These are phyloP conservation scores for Trypanosoma theileri DNA, from an alignment of 208 protist genomes.

Conservation along the genomic window DNA sequence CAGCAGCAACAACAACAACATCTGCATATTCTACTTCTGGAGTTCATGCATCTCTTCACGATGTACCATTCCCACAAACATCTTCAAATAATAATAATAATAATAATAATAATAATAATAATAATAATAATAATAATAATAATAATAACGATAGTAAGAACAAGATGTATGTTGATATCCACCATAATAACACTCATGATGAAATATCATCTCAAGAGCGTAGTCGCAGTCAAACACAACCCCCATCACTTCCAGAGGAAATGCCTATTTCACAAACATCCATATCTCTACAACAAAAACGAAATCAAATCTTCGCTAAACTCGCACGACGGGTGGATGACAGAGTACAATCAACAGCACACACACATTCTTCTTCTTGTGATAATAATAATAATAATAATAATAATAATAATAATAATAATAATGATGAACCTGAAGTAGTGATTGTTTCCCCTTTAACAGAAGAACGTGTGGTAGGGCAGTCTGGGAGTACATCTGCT, in stretches of 20 bases:
- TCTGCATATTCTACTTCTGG: too few relatives aligned
- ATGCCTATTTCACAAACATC: not conserved
- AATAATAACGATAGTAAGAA: not conserved
- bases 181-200: not conserved
- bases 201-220: not conserved
- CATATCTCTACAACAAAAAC: conserved; percentile 13
- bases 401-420: not conserved
- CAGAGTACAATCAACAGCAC: not conserved
- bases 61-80: not conserved
- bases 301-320: conserved; percentile 16
- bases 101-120: not conserved
- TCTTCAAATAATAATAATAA: conserved; percentile 2
- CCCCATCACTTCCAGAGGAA: not conserved
- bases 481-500: not conserved
- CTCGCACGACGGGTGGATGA: not conserved
- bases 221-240: conserved; percentile 17
- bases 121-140: not conserved
- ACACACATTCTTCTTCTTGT: too few relatives aligned
- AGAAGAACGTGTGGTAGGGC: conserved; percentile 6
- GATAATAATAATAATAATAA: too few relatives aligned
- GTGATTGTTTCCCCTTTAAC: conserved; percentile 24
- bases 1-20: too few relatives aligned
- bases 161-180: not conserved
- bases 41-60: not conserved
- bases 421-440: conserved; percentile 4